A percentile compares a stretch with the other conserved stretches of the same genome.
Evolutionary conservation across 768 basidiomycete genomes (phyloP).

Genomic region (Phylloporus scabripes): DNA sequence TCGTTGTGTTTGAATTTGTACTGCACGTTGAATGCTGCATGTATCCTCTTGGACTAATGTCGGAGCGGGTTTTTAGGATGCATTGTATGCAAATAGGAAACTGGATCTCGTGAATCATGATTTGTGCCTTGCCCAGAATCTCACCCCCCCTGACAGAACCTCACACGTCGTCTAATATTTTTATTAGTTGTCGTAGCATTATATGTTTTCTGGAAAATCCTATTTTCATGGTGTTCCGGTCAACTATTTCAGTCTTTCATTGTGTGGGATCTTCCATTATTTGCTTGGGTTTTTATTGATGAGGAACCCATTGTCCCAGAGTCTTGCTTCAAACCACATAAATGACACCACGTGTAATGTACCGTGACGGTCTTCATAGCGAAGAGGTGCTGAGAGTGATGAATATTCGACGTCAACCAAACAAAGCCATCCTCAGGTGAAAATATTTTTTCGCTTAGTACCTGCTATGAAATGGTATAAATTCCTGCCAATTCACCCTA

Average conservation of each 20-base stretch:
- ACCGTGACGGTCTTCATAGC: no score
- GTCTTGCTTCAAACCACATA: no score
- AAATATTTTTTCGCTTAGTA: background rate
- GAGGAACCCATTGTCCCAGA: no score
- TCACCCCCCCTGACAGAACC: background rate
- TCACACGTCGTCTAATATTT: background rate
- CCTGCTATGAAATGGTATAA: conserved; percentile 5
- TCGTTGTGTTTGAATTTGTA: background rate
- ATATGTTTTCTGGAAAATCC: background rate
- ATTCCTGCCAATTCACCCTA: background rate
- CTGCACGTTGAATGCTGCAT: conserved; percentile 84
- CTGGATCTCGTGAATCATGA: background rate
- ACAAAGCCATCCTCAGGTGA: conserved; percentile 19
- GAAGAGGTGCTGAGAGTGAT: no score
- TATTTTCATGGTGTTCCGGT: no score
- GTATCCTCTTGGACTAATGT: conserved; percentile 68
- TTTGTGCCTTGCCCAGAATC: background rate
- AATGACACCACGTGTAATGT: no score
- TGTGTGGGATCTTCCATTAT: no score
- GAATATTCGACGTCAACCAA: no score
- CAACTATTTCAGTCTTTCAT: no score
- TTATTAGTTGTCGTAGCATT: background rate
- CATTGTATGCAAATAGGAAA: conserved; percentile 28
- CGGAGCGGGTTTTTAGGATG: conserved; percentile 77
- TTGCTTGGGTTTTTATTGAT: no score